Evolutionary conservation across 2,329 filamentous ascomycete genomes (phyloP).

Genomic region (Colletotrichum lupini): DNA sequence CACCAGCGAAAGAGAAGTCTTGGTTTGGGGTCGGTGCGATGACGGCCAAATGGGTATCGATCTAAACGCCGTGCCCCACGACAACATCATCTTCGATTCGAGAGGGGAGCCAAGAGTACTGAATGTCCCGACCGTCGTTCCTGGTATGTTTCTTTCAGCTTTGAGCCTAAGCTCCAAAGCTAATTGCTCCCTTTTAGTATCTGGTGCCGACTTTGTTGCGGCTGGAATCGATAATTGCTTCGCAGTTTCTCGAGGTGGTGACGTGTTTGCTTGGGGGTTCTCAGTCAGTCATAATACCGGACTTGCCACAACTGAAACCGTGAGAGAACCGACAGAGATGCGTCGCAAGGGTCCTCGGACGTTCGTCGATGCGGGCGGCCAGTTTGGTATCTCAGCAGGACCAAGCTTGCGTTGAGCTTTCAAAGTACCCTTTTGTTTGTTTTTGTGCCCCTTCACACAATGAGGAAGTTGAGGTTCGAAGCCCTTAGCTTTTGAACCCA

Average conservation of each 20-base stretch:
- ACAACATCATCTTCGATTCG: constrained; percentile 71
- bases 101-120: constrained; percentile 74
- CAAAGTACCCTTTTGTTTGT: background rate
- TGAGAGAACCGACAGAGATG: constrained; percentile 66
- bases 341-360: constrained; percentile 3
- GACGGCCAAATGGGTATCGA: constrained; percentile 66
- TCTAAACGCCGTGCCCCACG: constrained; percentile 58
- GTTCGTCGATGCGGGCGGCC: constrained; percentile 25
- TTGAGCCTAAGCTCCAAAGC: rapidly evolving
- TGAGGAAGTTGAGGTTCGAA: constrained; percentile 54
- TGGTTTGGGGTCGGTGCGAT: constrained; percentile 62
- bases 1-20: constrained; percentile 53
- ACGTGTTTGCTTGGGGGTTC: constrained; percentile 24
- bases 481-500: constrained; percentile 59
- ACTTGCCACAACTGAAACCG: constrained; percentile 62
- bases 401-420: background rate
- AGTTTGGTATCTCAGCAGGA: constrained; percentile 25
- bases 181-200: background rate
- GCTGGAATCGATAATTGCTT: constrained; percentile 32
- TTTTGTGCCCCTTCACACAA: constrained; percentile 45
- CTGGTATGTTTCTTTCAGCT: constrained; percentile 35
- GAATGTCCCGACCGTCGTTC: constrained; percentile 47
- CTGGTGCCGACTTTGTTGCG: constrained; percentile 48
- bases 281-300: constrained; percentile 28
- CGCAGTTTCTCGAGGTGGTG: background rate